These are phyloP conservation scores for Aspergillus texensis DNA, from an alignment of 2,329 filamentous ascomycete genomes.

Conservation along the genomic window DNA sequence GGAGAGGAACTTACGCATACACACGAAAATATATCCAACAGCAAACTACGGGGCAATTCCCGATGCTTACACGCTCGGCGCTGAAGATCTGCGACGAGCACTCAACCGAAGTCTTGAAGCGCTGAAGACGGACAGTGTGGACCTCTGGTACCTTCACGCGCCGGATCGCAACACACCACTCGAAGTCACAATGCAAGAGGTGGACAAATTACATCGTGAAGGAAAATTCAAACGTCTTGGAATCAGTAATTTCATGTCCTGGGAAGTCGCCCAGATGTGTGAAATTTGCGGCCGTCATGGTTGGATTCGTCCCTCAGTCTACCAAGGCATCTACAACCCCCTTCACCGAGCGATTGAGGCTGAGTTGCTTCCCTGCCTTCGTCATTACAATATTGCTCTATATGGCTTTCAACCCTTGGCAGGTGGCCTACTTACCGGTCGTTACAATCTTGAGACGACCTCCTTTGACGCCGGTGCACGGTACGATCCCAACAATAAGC, in stretches of 20 bases:
- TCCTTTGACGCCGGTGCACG: constrained; percentile 5
- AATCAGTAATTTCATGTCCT: constrained; percentile 50
- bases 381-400: constrained; percentile 46
- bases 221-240: constrained; percentile 50
- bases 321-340: constrained; percentile 51
- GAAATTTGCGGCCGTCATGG: constrained; percentile 47
- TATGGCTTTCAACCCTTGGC: constrained; percentile 49
- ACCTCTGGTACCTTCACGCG: constrained; percentile 51
- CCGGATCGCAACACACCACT: constrained; percentile 52
- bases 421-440: constrained; percentile 48
- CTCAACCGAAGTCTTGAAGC: constrained; percentile 41
- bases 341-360: constrained; percentile 41
- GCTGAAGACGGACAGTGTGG: constrained; percentile 44
- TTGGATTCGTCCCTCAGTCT: constrained; percentile 48
- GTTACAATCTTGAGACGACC: constrained; percentile 34
- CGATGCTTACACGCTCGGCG: constrained; percentile 29
- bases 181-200: constrained; percentile 49
- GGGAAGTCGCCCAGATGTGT: constrained; percentile 53
- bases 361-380: constrained; percentile 47
- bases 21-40: constrained; percentile 47
- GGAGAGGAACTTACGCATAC: constrained; percentile 42
- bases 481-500: background rate
- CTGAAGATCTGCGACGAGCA: constrained; percentile 34
- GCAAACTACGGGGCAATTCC: background rate
- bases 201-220: constrained; percentile 50